Percentiles rank a stretch among this genome's conserved stretches.
These are phyloP conservation scores for Lactarius indigo DNA, from an alignment of 768 basidiomycete genomes.

Conservation along the genomic window DNA sequence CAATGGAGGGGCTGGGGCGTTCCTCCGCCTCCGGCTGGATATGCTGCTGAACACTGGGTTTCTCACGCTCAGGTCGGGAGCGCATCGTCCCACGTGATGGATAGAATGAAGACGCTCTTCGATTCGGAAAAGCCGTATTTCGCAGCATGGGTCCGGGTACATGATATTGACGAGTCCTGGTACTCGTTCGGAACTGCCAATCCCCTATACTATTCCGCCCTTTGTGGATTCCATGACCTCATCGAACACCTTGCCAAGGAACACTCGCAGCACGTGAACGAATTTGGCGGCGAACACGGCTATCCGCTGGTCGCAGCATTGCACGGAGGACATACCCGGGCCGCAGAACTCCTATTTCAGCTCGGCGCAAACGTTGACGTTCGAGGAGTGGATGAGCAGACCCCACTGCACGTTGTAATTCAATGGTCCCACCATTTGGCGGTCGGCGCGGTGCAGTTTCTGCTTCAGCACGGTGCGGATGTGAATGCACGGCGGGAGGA, in stretches of 20 bases:
- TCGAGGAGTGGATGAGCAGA: not conserved
- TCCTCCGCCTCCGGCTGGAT: not conserved
- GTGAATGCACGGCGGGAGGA: not conserved
- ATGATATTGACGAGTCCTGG: not conserved
- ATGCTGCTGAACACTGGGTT: not conserved
- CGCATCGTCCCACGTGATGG: not conserved
- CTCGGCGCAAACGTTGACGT: not conserved
- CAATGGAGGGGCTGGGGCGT: too few species aligned
- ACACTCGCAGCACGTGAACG: not conserved
- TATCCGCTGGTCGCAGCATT: not conserved
- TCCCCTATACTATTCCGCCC: not conserved
- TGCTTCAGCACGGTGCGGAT: not conserved
- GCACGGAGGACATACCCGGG: not conserved
- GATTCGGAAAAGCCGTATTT: not conserved
- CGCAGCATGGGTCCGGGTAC: not conserved
- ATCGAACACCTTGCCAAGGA: not conserved
- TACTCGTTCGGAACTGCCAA: not conserved
- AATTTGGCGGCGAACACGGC: not conserved
- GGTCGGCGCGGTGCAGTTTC: not conserved
- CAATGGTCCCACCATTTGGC: not conserved
- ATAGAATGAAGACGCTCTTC: not conserved
- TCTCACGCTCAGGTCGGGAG: not conserved
- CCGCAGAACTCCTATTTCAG: not conserved
- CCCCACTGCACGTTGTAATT: not conserved
- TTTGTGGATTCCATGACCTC: not conserved